Evolutionary conservation across 192 early-diverging fungal genomes (phyloP), one percentile per base, ranked within the genome.

Genomic region (Linnemannia elongata): DNA sequence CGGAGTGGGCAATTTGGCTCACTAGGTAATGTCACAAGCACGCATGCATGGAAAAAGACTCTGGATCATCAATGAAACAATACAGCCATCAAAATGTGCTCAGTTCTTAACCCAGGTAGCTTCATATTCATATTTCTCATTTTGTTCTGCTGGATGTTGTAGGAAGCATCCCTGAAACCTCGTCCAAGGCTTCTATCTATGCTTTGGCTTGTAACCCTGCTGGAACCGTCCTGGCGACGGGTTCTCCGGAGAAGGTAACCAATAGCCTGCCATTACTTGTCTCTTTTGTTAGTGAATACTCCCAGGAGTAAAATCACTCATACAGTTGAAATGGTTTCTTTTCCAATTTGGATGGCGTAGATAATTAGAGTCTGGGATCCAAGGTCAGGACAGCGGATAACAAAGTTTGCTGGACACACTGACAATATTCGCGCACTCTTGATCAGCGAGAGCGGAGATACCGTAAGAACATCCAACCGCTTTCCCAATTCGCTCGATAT

Each of bases 351-450:
- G 7, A 45, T 39, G 24, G 24, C 47, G 17, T 77, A 94, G 94
- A 81, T 96, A 72, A 92, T 99, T 44, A 91, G 96, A 55, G 89
- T 98, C 7, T 99, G 97, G 97, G 98, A 99, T 88, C 93, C 96
- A 75, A 87, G 96, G 10, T 89, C 93, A 4, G 93, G 92, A 30
- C 92, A 94, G 75, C 90, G 93, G 77, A 92, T 96, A 52, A 94
- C 94, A 20, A 94, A 94, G 79, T 91, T 99, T 63, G 90, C 93
- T 10, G 98, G 98, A 8, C 98, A 99, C 77, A 97, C 96, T n/a
- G 98, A 99, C 84, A 97, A 97, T 80, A 96, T 99, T 36, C 95
- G 98, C 57, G 93, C 95, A 33, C 82, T 99, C 30, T 86, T 99
- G 44, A 89, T 99, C 35, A 96, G 95, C 44, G 93, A 96, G 41